A percentile compares a stretch with the other conserved stretches of the same genome.
Evolutionary conservation across 2,329 filamentous ascomycete genomes (phyloP).

Genomic region (Triangularia verruculosa): DNA sequence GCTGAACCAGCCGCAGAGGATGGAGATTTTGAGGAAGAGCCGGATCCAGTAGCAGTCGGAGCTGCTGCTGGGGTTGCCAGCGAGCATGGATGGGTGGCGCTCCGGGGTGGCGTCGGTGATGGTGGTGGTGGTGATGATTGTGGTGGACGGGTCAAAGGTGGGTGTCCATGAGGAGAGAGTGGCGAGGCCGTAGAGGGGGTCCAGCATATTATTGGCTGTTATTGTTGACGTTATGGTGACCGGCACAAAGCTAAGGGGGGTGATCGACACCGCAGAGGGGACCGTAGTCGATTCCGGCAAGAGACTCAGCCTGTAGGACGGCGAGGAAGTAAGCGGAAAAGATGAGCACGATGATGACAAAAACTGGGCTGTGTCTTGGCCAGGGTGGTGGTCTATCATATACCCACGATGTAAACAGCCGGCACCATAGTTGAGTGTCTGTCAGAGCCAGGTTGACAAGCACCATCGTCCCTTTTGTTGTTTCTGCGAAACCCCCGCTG

Average conservation of each 20-base stretch:
- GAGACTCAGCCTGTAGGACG: background rate
- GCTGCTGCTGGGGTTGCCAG: background rate
- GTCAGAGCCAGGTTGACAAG: background rate
- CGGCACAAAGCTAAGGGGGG: background rate
- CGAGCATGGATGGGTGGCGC: background rate
- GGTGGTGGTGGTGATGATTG: background rate
- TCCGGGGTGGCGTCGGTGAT: background rate
- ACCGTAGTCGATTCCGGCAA: background rate
- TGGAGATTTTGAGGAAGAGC: constrained; percentile 14
- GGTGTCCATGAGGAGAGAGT: constrained; percentile 13
- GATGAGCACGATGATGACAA: background rate
- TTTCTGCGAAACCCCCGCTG: background rate
- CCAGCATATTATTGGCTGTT: background rate
- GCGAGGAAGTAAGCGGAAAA: too few relatives aligned
- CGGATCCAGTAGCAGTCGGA: constrained; percentile 11
- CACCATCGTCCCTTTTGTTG: background rate
- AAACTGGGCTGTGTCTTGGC: background rate
- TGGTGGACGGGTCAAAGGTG: constrained; percentile 2
- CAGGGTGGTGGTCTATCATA: background rate
- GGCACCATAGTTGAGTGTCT: background rate
- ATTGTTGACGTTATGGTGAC: background rate
- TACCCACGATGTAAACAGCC: background rate
- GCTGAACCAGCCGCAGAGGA: constrained; percentile 17
- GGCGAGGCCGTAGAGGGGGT: constrained; percentile 6
- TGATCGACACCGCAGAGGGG: background rate